phyloP scores from a whole-genome alignment of 257 asterid genomes.

The Plantago major region DNA sequence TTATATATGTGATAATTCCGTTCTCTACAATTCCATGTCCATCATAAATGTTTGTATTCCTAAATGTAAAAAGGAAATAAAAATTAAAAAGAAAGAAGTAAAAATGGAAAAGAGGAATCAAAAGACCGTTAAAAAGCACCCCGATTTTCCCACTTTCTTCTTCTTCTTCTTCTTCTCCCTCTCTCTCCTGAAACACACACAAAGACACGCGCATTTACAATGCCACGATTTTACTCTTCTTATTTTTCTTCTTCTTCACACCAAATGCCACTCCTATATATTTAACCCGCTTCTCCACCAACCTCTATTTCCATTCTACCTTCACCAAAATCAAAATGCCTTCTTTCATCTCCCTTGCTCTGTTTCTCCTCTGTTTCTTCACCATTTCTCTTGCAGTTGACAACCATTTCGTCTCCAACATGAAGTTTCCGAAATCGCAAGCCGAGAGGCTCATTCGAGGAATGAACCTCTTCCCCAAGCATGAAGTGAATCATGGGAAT shows the following conservation, averaged over 20 bases:
- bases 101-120: not conserved
- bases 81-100: not conserved
- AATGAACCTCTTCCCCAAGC: slow-evolving; percentile 24
- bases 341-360: not conserved
- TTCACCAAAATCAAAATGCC: slow-evolving; percentile 13
- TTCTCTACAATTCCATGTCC: too few species aligned
- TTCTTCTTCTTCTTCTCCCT: not conserved
- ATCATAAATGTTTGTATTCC: too few species aligned
- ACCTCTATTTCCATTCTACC: not conserved
- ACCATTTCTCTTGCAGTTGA: slow-evolving; percentile 3
- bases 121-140: slow-evolving; percentile 6
- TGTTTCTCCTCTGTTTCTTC: not conserved
- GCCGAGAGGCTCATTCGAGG: slow-evolving; percentile 20
- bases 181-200: not conserved
- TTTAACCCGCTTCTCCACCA: too few species aligned
- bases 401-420: slow-evolving; percentile 3
- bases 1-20: too few species aligned
- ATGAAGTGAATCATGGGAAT: slow-evolving; percentile 8
- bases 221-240: not conserved
- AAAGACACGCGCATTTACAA: slow-evolving; percentile 2
- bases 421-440: slow-evolving; percentile 13
- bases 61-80: not conserved
- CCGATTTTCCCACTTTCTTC: not conserved
- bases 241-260: not conserved
- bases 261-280: slow-evolving; percentile 6